Percentiles rank a stretch among this genome's conserved stretches.
These are phyloP conservation scores for Phlyctochytrium bullatum DNA, from an alignment of 192 early-diverging fungal genomes.

Conservation along the genomic window DNA sequence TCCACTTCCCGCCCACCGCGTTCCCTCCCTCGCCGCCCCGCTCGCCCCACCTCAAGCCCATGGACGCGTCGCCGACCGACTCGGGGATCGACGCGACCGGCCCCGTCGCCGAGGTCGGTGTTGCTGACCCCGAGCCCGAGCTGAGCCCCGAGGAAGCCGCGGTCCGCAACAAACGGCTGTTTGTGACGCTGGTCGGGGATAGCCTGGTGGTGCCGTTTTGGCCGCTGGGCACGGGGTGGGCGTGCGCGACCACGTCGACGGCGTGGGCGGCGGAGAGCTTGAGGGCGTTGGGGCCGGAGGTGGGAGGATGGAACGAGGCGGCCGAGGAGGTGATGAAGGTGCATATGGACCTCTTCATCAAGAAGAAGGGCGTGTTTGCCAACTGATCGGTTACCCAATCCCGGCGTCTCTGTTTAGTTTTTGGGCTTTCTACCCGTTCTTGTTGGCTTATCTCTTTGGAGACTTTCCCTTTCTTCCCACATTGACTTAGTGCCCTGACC, in stretches of 20 bases:
- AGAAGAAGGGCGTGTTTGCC: background rate
- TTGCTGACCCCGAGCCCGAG: background rate
- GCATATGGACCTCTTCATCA: background rate
- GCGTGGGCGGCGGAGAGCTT: background rate
- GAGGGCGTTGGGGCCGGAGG: background rate
- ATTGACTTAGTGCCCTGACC: too few species aligned
- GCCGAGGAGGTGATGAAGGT: background rate
- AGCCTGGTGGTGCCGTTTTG: conserved; percentile 1
- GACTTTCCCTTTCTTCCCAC: too few species aligned
- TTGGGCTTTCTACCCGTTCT: too few species aligned
- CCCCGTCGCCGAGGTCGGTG: background rate
- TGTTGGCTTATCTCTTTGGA: too few species aligned
- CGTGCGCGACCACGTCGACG: background rate
- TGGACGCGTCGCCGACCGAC: too few species aligned
- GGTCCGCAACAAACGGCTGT: background rate
- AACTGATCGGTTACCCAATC: background rate
- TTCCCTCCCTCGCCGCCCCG: background rate
- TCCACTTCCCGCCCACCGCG: background rate
- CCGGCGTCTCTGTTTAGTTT: too few species aligned
- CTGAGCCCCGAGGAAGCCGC: background rate
- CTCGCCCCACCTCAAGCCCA: too few species aligned
- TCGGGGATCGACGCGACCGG: background rate
- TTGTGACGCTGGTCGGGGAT: conserved; percentile 4
- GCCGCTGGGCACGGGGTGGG: conserved; percentile 10
- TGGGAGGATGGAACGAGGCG: background rate